These are phyloP conservation scores for Talaromyces sp. DNA, from an alignment of 2,329 filamentous ascomycete species.

Conservation along the genomic window DNA sequence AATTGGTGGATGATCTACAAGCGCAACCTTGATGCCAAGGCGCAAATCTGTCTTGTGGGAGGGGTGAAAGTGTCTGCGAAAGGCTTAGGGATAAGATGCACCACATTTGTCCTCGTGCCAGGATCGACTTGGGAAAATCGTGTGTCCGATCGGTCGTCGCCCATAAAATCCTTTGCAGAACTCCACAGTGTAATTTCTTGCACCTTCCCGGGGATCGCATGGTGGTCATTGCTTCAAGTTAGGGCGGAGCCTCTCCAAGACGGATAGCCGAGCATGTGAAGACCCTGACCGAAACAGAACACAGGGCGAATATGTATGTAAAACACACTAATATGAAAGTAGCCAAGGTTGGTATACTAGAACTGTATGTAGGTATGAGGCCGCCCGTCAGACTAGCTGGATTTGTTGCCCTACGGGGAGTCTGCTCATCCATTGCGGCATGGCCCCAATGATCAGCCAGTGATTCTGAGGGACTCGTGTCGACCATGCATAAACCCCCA, in stretches of 20 bases:
- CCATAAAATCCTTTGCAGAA: not conserved
- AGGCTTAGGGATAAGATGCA: not conserved
- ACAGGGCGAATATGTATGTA: not conserved
- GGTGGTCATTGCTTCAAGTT: conserved; percentile 12
- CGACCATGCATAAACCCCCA: conserved; percentile 17
- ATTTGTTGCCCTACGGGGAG: conserved; percentile 1
- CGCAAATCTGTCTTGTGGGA: conserved; percentile 13
- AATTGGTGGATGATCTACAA: conserved; percentile 25
- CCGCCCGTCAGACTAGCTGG: conserved; percentile 1
- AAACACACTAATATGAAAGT: not conserved
- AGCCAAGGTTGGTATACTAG: too few species aligned
- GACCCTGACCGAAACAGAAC: not conserved
- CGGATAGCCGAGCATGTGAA: conserved; percentile 34
- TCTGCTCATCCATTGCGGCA: conserved; percentile 4
- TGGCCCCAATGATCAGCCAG: conserved; percentile 11
- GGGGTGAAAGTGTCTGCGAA: conserved; percentile 6
- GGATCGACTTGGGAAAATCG: not conserved
- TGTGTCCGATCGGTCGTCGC: not conserved
- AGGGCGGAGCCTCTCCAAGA: conserved; percentile 20
- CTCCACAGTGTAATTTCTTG: not conserved
- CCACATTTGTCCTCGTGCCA: not conserved
- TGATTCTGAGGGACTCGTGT: conserved; percentile 13
- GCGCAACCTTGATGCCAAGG: conserved; percentile 26
- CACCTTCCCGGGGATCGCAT: conserved; percentile 11
- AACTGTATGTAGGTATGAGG: conserved; percentile 5